phyloP scores from a whole-genome alignment of 75 land plant species.

The Cryptomeria japonica region DNA sequence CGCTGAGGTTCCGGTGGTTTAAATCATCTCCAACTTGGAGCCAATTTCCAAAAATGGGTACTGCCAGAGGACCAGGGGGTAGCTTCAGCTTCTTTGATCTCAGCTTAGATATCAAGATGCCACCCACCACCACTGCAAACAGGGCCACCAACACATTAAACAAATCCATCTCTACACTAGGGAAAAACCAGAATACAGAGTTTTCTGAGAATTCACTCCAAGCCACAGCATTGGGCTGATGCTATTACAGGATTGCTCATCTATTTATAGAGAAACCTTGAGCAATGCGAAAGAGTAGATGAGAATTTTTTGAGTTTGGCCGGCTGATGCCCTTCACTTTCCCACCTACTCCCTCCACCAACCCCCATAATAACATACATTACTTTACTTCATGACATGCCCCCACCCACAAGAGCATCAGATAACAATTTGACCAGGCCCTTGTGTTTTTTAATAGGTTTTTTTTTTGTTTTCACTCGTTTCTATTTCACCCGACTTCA shows the following conservation, averaged over 20 bases:
- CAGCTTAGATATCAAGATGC: slow-evolving; percentile 50
- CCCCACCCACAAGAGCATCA: too few species aligned
- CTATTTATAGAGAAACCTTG: neutral
- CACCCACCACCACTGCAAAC: slow-evolving; percentile 32
- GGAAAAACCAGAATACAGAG: neutral
- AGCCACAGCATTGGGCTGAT: neutral
- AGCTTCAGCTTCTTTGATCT: slow-evolving; percentile 41
- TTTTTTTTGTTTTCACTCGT: too few species aligned
- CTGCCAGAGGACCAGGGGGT: slow-evolving; percentile 54
- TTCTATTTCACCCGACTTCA: too few species aligned
- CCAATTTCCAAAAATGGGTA: slow-evolving; percentile 72
- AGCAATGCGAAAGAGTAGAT: neutral
- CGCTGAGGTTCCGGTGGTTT: slow-evolving; percentile 54
- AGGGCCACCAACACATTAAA: slow-evolving; percentile 44
- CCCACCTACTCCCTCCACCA: slow-evolving; percentile 1
- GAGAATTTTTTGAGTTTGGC: neutral
- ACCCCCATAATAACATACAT: neutral
- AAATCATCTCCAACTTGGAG: slow-evolving; percentile 47
- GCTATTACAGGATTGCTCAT: neutral
- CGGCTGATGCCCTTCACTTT: neutral
- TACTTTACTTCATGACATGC: neutral
- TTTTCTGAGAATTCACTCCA: too few species aligned
- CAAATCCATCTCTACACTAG: neutral
- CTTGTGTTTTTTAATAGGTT: too few species aligned
- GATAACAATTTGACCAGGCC: too few species aligned